Conservation (phyloP, 495 filamentous ascomycete species). For the Astrothelium macrocarpum region DNA sequence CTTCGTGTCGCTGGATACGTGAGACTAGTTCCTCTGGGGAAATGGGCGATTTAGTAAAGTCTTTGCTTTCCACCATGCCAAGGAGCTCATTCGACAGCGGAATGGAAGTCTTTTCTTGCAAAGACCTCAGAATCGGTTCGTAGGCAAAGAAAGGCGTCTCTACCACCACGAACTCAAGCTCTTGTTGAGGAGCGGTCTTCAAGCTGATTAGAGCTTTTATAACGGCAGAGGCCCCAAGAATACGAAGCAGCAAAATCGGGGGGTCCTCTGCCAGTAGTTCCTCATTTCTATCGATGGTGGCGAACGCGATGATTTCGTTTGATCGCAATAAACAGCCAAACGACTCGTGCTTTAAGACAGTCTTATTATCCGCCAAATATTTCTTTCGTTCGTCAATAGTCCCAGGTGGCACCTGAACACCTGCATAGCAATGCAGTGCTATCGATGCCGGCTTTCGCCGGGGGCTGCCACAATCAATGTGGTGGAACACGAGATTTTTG, state of each 20-base stretch:
- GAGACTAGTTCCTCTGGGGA: conserved; percentile 21
- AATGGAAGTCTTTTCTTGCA: conserved; percentile 48
- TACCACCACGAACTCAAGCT: conserved; percentile 42
- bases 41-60: conserved; percentile 18
- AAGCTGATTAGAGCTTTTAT: conserved; percentile 32
- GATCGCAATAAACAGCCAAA: conserved; percentile 50
- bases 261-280: conserved; percentile 39
- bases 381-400: conserved; percentile 32
- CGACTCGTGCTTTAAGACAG: conserved; percentile 48
- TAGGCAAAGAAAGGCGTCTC: conserved; percentile 62
- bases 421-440: conserved; percentile 33
- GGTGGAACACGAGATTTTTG: neutral
- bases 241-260: conserved; percentile 44
- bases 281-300: conserved; percentile 48
- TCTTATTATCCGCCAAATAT: conserved; percentile 39
- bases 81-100: conserved; percentile 46
- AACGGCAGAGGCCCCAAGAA: conserved; percentile 39
- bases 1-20: conserved; percentile 14
- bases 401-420: conserved; percentile 34
- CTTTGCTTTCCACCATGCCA: conserved; percentile 23
- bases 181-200: conserved; percentile 33
- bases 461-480: conserved; percentile 18
- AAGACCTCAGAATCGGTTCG: conserved; percentile 53
- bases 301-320: conserved; percentile 51
- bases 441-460: conserved; percentile 13